Evolutionary conservation across 768 basidiomycete species (phyloP), one percentile per base, ranked within the genome.

Genomic region (Boletus coccyginus): DNA sequence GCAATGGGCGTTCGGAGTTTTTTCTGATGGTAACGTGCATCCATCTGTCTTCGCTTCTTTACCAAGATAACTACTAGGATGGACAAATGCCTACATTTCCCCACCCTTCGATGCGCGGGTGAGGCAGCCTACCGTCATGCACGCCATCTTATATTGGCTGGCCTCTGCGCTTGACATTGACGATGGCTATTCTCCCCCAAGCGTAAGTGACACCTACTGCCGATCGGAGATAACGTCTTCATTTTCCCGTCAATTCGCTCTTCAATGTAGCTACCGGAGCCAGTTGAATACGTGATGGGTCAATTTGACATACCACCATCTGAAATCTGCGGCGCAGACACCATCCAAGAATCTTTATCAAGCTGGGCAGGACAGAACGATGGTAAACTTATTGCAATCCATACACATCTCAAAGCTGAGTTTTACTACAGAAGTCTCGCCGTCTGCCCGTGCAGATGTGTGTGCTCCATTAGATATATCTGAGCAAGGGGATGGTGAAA

Each of bases 1-100:
- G 45, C 76, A 81, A 16, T 86, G 84, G 85, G 72, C 80, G 7
- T 86, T 86, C 61, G 85, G 85, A 6, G 77, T 73, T 21, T 86
- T 85, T 63, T 82, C 83, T n/a, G 66, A 70, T 63, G 81, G 85
- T 83, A 66, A 61, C 44, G 41, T 54, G 39, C 40, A 13, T 24
- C 10, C 42, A 33, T 36, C 12, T 35, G 19, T 46, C 14, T 16
- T 48, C 5, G 3, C 10, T 44, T 46, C 31, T 24, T 51, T 52
- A 19, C 57, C 13, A 40, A 62, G 6, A 46, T 16, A 24, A 43
- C 50, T 11, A 14, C 19, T 24, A 86, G 85, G 81, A 39, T 83
- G 80, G 77, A 81, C 78, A 3, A 71, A 75, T 5, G 84, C 76
- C 2, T 84, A 79, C 52, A 75, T 83, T 38, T 78, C 81, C 11